Evolutionary conservation across 768 basidiomycete species (phyloP), one percentile per base, ranked within the genome.

Genomic region (Pulveroboletus sp.): DNA sequence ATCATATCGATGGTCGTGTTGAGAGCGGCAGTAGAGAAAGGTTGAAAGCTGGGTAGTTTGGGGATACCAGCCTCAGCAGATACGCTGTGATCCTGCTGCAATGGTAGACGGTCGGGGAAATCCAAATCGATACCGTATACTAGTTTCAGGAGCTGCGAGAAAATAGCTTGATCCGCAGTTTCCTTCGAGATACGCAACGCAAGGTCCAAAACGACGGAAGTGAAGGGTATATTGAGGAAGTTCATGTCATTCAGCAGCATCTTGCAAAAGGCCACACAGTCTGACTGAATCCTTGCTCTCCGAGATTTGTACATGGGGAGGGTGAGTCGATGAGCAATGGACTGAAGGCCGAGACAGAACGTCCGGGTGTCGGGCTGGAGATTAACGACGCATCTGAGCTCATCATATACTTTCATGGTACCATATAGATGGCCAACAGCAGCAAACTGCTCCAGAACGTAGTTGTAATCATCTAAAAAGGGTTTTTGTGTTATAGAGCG

Each of bases 71-170:
- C 47, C 33, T 48, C 44, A 33, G 40, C 36, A n/a, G 47, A 38
- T 35, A 52, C 33, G 11, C 24, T 39, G 28, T 37, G 47, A 33
- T 55, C 44, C 52, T 46, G 50, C 43, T 56, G 65, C 44, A 63
- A 54, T 30, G 85, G 81, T 9, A 76, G 68, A 36, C 80, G 74
- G 59, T 93, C 90, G 0, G 88, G 89, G 58, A 83, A 82, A 18
- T 77, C 72, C 41, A 92, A 65, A 67, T 93, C 90, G 49, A 93
- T 77, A 0, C 84, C 89, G 65, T 91, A 93, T 32, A 78, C 81
- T 58, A 78, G 69, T 56, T 77, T 82, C 72, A 90, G 68, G 24
- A 90, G 71, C 26, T 69, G 60, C 45, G 82, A 76, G 61, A 87
- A 86, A 0, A 72, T 71, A 28, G 77, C 70, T 49, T 71, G 61